Conservation (phyloP, 805 yeast genomes). For the Metschnikowia noctiluminum region DNA sequence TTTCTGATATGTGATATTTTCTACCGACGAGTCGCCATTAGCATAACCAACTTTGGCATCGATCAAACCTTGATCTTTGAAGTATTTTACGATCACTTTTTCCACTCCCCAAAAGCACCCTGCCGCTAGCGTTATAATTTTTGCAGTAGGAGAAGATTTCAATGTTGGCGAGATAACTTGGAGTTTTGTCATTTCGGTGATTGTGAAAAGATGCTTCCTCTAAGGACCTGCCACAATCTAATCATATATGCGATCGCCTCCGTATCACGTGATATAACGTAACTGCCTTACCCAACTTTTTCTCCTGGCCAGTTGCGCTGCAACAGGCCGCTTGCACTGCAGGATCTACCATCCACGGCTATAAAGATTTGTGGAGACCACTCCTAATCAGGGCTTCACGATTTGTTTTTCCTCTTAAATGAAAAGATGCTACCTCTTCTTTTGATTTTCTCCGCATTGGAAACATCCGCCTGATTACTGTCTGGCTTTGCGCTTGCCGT, state of each 20-base stretch:
- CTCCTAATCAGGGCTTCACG: too few species aligned
- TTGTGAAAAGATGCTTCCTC: too few species aligned
- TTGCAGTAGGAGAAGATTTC: slow-evolving; percentile 32
- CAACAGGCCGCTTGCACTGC: too few species aligned
- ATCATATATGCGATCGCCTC: too few species aligned
- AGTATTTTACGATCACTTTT: slow-evolving; percentile 71
- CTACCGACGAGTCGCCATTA: slow-evolving; percentile 64
- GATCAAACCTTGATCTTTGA: slow-evolving; percentile 57
- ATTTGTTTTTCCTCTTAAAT: slow-evolving; percentile 27
- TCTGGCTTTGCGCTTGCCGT: slow-evolving; percentile 7
- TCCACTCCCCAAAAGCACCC: slow-evolving; percentile 92
- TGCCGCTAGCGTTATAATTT: slow-evolving; percentile 45
- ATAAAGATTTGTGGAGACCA: too few species aligned
- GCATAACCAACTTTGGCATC: slow-evolving; percentile 89
- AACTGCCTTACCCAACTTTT: not conserved
- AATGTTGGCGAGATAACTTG: slow-evolving; percentile 32
- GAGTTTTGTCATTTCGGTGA: slow-evolving; percentile 2
- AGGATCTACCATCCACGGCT: too few species aligned
- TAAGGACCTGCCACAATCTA: too few species aligned
- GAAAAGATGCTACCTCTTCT: slow-evolving; percentile 34
- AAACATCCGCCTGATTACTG: slow-evolving; percentile 5
- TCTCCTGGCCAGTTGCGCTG: too few species aligned
- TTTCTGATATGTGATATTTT: slow-evolving; percentile 47
- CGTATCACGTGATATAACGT: slow-evolving; percentile 12
- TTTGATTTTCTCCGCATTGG: slow-evolving; percentile 10